Base-by-base conservation (phyloP, 2,329 filamentous ascomycete genomes). In the Penicillium sp. region DNA sequence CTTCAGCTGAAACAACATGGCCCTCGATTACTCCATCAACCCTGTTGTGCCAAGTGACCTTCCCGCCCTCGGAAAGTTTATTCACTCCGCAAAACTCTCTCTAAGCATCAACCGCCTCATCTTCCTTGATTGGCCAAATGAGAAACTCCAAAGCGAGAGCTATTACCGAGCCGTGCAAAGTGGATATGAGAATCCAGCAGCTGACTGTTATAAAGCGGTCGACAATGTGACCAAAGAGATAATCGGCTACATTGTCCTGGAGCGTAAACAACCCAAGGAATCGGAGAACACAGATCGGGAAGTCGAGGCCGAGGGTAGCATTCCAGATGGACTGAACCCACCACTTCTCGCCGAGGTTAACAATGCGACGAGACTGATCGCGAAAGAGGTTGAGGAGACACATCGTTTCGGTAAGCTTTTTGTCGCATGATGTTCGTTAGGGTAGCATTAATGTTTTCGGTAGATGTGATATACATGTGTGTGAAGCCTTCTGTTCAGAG, bases 381-480 rank as follows among this genome's bases (percentile, higher is more conserved):
- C 35, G 1, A 50, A 45, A 14, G 43, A 48, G 10, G 11, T 29
- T 10, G 24, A 57, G 16, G 33, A 13, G 5, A 33, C 19, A 3
- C 52, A 60, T 33, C 49, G 24, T 14, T 41, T 54, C 13, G 50
- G 59, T 58, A 39, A 19, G 35, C 10, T 11, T 5, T 16, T 11
- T 21, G 4, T 26, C 22, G 37, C 14, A 2, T 7, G 22, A 27
- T 7, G 1, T 4, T 13, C 2, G 19, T 11, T 13, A 27, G 37
- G 16, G 13, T 24, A 11, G 10, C 29, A 22, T 50, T 55, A 51
- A 61, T 33, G 19, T 14, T 10, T n/a, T 10, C 16, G 8, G 39
- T 29, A 61, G 59, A 53, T 10, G 16, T 61, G 7, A 27, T 54
- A 5, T 61, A 61, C 27, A 55, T 61, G 24, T 59, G 59, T 48